Conservation (phyloP, 208 protist genomes). For the Vickermania ingenoplastis region DNA sequence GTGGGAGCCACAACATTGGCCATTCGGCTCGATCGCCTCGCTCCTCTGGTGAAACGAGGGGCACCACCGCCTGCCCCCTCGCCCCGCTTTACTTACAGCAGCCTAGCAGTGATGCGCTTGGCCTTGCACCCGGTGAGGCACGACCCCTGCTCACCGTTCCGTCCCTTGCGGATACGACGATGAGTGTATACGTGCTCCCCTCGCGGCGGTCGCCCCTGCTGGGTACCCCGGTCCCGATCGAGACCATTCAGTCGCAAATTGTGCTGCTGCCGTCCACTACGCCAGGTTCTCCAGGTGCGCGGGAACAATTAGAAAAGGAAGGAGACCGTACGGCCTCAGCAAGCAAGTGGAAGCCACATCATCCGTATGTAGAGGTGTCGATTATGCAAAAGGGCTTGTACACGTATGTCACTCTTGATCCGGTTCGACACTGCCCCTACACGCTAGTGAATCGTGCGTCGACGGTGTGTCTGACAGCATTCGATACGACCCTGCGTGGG, state of each 20-base stretch:
- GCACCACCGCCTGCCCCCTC: neutral
- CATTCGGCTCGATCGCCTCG: neutral
- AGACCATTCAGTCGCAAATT: conserved; percentile 34
- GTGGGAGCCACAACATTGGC: too few relatives aligned
- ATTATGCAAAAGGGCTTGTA: conserved; percentile 52
- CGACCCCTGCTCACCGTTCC: neutral
- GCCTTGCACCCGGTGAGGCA: neutral
- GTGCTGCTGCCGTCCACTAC: neutral
- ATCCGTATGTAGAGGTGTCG: conserved; percentile 53
- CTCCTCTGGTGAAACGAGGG: neutral
- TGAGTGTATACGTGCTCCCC: conserved; percentile 22
- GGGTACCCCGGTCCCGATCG: conserved; percentile 61
- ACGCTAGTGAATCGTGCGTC: conserved; percentile 72
- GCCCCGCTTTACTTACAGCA: neutral
- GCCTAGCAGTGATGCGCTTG: neutral
- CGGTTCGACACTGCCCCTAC: conserved; percentile 42
- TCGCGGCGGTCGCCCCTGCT: conserved; percentile 29
- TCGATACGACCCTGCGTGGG: conserved; percentile 23
- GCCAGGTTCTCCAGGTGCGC: neutral
- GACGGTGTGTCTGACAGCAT: conserved; percentile 22
- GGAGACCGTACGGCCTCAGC: neutral
- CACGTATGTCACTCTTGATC: conserved; percentile 76
- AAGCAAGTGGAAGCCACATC: too few relatives aligned
- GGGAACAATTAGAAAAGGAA: neutral
- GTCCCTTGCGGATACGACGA: neutral